A percentile compares a stretch with the other conserved stretches of the same genome.
Conservation (phyloP, 164 flowering plant genomes). For the Vitis rotundifolia region DNA sequence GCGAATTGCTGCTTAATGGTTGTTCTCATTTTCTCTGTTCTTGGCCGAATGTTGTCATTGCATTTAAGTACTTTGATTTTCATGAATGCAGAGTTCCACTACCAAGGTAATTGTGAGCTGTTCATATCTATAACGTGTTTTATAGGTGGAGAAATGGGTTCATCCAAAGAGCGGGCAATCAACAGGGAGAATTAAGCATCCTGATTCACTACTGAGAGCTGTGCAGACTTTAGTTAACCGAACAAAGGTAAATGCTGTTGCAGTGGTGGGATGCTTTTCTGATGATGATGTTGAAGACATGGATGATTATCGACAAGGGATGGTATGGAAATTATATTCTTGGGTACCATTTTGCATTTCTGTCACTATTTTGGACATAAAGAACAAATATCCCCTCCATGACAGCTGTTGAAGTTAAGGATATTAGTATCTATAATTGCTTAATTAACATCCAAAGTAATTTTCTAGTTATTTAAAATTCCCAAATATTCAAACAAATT, state of each 20-base stretch:
- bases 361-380: too few species aligned
- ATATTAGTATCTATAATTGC: too few species aligned
- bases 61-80: neutral
- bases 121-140: neutral
- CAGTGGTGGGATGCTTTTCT: constrained; percentile 89
- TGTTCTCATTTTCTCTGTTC: too few species aligned
- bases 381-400: too few species aligned
- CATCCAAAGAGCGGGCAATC: constrained; percentile 75
- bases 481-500: too few species aligned
- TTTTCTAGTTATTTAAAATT: too few species aligned
- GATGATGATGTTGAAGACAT: constrained; percentile 70
- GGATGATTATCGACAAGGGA: constrained; percentile 76
- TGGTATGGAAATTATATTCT: constrained; percentile 33
- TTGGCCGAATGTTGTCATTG: too few species aligned
- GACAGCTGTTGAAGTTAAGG: too few species aligned
- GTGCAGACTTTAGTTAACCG: constrained; percentile 45
- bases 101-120: neutral
- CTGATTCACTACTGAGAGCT: constrained; percentile 75
- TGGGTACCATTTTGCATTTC: neutral
- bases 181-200: constrained; percentile 76
- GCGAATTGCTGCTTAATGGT: too few species aligned
- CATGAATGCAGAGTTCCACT: neutral
- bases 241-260: constrained; percentile 70
- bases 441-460: too few species aligned
- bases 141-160: constrained; percentile 83